Percentiles rank a stretch among this genome's conserved stretches.
phyloP scores from a whole-genome alignment of 2,329 filamentous ascomycete species.

The Colletotrichum magnum region DNA sequence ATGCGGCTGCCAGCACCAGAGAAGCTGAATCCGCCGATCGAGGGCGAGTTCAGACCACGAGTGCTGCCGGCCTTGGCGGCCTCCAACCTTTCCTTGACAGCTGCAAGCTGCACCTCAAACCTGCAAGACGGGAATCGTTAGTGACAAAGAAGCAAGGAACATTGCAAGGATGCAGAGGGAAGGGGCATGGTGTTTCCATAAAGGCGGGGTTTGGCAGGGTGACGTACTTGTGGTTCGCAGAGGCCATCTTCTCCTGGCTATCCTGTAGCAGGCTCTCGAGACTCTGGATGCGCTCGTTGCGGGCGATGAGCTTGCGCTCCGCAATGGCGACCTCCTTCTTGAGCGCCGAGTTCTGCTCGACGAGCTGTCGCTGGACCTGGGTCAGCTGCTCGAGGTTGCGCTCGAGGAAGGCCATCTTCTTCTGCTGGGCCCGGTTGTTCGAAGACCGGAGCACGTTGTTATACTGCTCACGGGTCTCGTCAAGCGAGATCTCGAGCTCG shows the following conservation, averaged over 20 bases:
- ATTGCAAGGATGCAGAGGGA: no score
- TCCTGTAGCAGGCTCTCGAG: conserved; percentile 94
- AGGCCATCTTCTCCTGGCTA: conserved; percentile 97
- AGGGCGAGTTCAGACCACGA: conserved; percentile 79
- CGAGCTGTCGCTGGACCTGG: conserved; percentile 95
- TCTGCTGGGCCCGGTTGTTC: conserved; percentile 98
- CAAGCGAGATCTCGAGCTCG: conserved; percentile 96
- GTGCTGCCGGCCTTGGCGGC: conserved; percentile 94
- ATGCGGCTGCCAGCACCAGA: conserved; percentile 74
- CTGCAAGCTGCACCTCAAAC: conserved; percentile 96
- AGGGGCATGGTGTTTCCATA: no score
- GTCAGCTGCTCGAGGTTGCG: conserved; percentile 98
- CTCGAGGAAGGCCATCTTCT: conserved; percentile 99
- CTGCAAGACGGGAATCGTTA: conserved; percentile 60
- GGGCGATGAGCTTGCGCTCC: conserved; percentile 94
- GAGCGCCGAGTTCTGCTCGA: conserved; percentile 95
- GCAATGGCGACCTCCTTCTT: conserved; percentile 99
- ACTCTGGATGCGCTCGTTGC: conserved; percentile 97
- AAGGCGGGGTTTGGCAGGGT: background rate
- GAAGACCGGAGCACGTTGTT: conserved; percentile 97
- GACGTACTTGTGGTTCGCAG: conserved; percentile 92
- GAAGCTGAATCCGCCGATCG: conserved; percentile 80
- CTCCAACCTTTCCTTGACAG: conserved; percentile 97
- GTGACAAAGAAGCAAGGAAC: background rate
- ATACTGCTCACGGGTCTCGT: conserved; percentile 98